Evolutionary conservation across 1,284 basidiomycete genomes (phyloP), one percentile per base, ranked within the genome.

Genomic region (Anthracocystis panici-leucophaei): DNA sequence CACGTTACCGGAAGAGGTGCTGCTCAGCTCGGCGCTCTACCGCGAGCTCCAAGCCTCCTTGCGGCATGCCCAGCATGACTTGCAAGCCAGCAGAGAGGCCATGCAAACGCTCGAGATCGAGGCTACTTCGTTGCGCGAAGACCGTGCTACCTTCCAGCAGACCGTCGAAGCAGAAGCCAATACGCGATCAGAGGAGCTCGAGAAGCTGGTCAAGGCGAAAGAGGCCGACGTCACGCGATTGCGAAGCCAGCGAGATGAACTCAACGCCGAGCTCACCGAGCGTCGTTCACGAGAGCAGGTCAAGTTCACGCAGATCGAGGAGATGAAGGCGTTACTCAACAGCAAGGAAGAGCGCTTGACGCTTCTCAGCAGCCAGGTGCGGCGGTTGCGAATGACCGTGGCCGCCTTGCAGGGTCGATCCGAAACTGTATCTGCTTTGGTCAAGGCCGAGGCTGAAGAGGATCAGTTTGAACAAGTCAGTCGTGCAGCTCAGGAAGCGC

Each of bases 401-500:
- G 94, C 92, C 16, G 93, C 94, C 0, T 87, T 90, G 44, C 88
- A 89, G 3, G 91, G 91, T 7, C 89, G 93, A 35, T 89, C 90
- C 68, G 91, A 92, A 54, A 87, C 93, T 50, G 88, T 95, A 79
- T 86, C 87, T 3, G 93, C 92, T 81, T 88, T 95, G 73, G 87
- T 90, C 74, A 87, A 88, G 51, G 89, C 88, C 6, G 56, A 61
- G 3, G 38, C 35, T 6, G 74, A 76, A 44, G 65, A 61, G 20
- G 74, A 72, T 18, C 74, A 72, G 56, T 59, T 76, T 18, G 74
- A 57, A 16, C 52, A 67, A 42, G 49, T 75, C 23, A 67, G 67
- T 27, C 57, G 58, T 14, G 46, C 49, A 40, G 67, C 61, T 18
- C 56, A 71, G 50, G 40, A 63, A 27, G 73, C 73, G n/a, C 64